Conservation (phyloP, 139 green algal species). For the Limnomonas spitsbergensis region DNA sequence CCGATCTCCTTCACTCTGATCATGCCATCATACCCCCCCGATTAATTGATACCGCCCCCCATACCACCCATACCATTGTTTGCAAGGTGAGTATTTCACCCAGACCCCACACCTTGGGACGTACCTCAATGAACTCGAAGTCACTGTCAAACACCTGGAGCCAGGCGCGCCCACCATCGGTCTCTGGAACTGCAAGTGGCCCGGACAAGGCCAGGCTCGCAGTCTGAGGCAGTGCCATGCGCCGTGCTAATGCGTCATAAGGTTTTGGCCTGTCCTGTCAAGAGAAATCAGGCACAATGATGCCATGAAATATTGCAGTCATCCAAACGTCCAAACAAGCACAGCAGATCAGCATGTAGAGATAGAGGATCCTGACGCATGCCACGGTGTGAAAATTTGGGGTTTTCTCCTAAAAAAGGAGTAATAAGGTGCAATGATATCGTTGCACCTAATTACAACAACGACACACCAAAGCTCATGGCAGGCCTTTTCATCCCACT, state of each 20-base stretch:
- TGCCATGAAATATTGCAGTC: too few species aligned
- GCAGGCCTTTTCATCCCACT: too few species aligned
- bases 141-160: constrained; percentile 26
- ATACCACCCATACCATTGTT: too few species aligned
- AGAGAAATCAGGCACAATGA: too few species aligned
- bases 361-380: not conserved
- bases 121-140: constrained; percentile 42
- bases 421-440: not conserved
- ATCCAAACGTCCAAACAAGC: too few species aligned
- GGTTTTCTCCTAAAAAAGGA: not conserved
- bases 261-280: not conserved
- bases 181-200: constrained; percentile 8
- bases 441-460: too few species aligned
- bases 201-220: constrained; percentile 37
- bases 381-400: too few species aligned
- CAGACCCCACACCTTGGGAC: not conserved
- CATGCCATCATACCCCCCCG: too few species aligned
- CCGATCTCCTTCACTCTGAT: too few species aligned
- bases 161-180: constrained; percentile 32
- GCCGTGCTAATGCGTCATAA: constrained; percentile 21
- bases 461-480: too few species aligned
- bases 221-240: constrained; percentile 42
- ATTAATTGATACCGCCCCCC: too few species aligned
- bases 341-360: too few species aligned
- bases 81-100: not conserved